phyloP scores from a whole-genome alignment of 129 eudicot genomes.

The Glebionis coronaria region DNA sequence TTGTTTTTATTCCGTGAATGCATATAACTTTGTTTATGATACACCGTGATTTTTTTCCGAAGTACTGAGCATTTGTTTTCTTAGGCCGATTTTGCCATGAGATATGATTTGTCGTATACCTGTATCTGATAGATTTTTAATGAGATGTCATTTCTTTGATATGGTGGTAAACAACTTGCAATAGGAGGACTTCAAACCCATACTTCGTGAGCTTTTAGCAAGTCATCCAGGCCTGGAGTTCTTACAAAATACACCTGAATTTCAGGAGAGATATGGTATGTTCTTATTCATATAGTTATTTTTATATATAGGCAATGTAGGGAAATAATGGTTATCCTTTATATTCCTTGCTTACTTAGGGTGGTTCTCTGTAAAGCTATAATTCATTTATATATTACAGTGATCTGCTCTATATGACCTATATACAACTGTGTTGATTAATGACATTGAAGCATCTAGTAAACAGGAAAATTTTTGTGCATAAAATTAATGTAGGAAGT shows the following conservation, averaged over 20 bases:
- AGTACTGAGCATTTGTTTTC: too few relatives aligned
- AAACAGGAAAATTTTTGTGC: too few relatives aligned
- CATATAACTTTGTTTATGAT: too few relatives aligned
- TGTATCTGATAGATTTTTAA: not conserved
- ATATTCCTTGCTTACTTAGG: not conserved
- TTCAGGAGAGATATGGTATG: slow-evolving; percentile 20
- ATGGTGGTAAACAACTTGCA: not conserved
- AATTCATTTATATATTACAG: not conserved
- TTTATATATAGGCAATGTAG: not conserved
- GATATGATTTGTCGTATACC: too few relatives aligned
- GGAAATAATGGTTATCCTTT: not conserved
- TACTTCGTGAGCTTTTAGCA: slow-evolving; percentile 15
- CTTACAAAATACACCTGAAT: slow-evolving; percentile 15
- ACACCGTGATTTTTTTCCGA: too few relatives aligned
- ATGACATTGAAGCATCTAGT: too few relatives aligned
- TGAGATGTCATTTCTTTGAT: not conserved
- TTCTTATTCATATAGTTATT: not conserved
- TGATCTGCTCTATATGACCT: too few relatives aligned
- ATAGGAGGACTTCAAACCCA: slow-evolving; percentile 21
- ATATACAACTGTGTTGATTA: too few relatives aligned
- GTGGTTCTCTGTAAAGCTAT: not conserved
- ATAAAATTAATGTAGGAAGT: too few relatives aligned
- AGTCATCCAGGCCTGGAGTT: slow-evolving; percentile 17
- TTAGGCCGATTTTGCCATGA: too few relatives aligned
- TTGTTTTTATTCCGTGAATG: too few relatives aligned